A percentile compares a stretch with the other conserved stretches of the same genome.
Conservation (phyloP, 2,329 filamentous ascomycete genomes). For the Aspergillus sclerotialis region DNA sequence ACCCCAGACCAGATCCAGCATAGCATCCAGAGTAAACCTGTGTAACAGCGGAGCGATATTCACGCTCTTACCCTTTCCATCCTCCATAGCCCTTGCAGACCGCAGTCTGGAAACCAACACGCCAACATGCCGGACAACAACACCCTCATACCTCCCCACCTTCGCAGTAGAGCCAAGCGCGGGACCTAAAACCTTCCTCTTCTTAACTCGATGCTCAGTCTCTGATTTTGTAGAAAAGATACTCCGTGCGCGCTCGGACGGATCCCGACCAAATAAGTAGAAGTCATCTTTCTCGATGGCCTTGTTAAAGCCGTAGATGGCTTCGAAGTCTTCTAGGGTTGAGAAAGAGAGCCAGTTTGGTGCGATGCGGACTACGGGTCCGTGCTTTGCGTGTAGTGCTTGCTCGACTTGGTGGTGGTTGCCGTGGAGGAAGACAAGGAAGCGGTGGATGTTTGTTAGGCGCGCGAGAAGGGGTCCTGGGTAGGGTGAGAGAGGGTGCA, state of each 20-base stretch:
- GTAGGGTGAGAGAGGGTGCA: constrained; percentile 57
- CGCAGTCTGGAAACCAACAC: constrained; percentile 4
- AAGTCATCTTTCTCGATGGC: constrained; percentile 12
- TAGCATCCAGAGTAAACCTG: constrained; percentile 9
- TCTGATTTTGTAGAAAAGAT: constrained; percentile 10
- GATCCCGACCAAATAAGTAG: constrained; percentile 9
- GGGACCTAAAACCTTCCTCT: constrained; percentile 8
- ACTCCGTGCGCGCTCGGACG: constrained; percentile 4
- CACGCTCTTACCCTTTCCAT: background rate
- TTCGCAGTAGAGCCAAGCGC: constrained; percentile 8
- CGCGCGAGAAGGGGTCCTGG: constrained; percentile 56
- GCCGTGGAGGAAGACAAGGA: constrained; percentile 8
- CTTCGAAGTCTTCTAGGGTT: constrained; percentile 9
- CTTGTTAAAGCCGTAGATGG: constrained; percentile 14
- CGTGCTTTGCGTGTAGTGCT: constrained; percentile 9
- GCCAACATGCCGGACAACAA: constrained; percentile 9
- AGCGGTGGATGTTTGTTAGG: constrained; percentile 11
- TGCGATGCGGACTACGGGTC: constrained; percentile 11
- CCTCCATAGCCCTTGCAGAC: background rate
- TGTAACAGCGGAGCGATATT: constrained; percentile 10
- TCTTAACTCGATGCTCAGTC: constrained; percentile 8
- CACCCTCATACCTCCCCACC: constrained; percentile 6
- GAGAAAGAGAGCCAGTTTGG: constrained; percentile 15
- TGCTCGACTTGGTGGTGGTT: constrained; percentile 9
- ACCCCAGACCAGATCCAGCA: constrained; percentile 12